Base-by-base conservation (phyloP, 179 eudicot genomes). In the Carnegiea gigantea region DNA sequence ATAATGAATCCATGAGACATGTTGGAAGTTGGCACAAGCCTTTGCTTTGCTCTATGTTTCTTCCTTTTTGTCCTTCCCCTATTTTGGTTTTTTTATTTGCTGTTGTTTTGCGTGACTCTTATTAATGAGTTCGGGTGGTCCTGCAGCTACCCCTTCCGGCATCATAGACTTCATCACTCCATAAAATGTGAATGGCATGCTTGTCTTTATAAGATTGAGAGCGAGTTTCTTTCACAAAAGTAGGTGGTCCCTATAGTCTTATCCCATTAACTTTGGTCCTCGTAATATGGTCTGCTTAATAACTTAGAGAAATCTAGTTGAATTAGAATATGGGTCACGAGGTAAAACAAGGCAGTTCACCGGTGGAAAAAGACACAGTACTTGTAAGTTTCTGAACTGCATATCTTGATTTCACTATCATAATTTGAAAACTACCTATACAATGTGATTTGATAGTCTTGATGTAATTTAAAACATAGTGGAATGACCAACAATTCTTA, bases 1-100 rank as follows among this genome's bases (percentile, higher is more conserved):
- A 21, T 76, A 76, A 54, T 76, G 28, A 75, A 75, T 53, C 78
- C 78, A 75, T 51, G 65, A 75, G 65, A 75, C 14, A 49, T 51
- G 77, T 74, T 14, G 60, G 64, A 46, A 73, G 53, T 48, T 48
- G 53, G 44, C 0, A 14, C 57, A 68, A 65, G 15, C 15, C 73
- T 36, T 6, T 49, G 43, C 13, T 74, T 26, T 74, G 33, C 71
- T 48, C 21, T 43, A 7, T 9, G 1, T 20, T 21, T 9, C 24
- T 72, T 20, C 9, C 18, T 11, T 12, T 73, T 40, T 40, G 8
- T 11, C 12, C 28, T 74, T 12, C 14, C 28, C 43, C 13, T 23
- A 2, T 9, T 4, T 44, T n/a, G 11, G 2, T 40, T 40, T 40
- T 40, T 40, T 40, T 40, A 6, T 17, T 18, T 54, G 14, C 21